phyloP scores from a whole-genome alignment of 352 stramenopile genomes.

The Phytophthora quininea region DNA sequence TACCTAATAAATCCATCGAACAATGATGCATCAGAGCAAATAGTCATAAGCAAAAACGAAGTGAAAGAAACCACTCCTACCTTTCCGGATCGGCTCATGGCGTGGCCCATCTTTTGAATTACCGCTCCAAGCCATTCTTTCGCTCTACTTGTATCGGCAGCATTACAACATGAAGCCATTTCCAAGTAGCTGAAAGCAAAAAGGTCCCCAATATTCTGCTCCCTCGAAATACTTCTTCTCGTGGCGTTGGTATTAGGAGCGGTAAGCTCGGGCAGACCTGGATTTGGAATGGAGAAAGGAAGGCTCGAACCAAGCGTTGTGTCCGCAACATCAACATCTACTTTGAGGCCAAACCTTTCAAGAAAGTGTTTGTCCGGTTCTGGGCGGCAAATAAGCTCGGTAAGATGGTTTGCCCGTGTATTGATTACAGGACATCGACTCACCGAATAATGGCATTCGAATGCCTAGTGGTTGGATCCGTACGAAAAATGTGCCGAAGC shows the following conservation, averaged over 20 bases:
- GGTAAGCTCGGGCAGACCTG: constrained; percentile 2
- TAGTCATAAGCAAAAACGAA: too few species aligned
- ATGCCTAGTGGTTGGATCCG: constrained; percentile 55
- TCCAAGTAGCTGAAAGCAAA: constrained; percentile 66
- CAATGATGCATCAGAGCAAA: neutral
- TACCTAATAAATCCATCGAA: constrained; percentile 35
- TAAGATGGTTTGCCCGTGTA: neutral
- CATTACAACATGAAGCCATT: constrained; percentile 68
- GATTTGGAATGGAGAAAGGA: constrained; percentile 6
- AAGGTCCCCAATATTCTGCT: constrained; percentile 18
- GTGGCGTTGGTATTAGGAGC: neutral
- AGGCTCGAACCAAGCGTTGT: constrained; percentile 13
- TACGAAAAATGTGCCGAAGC: constrained; percentile 69
- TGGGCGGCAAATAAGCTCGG: constrained; percentile 6
- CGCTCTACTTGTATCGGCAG: constrained; percentile 50
- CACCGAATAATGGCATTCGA: constrained; percentile 71
- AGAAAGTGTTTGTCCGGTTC: constrained; percentile 67
- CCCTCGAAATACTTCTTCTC: constrained; percentile 9
- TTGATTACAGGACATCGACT: constrained; percentile 3
- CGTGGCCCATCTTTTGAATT: constrained; percentile 61
- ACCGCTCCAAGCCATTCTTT: constrained; percentile 68
- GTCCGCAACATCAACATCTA: constrained; percentile 31
- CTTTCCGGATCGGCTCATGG: constrained; percentile 53
- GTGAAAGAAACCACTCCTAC: constrained; percentile 25
- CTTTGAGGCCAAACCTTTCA: constrained; percentile 52